phyloP scores from a whole-genome alignment of 202 grass and related monocot genomes.

The Carex sylvatica region DNA sequence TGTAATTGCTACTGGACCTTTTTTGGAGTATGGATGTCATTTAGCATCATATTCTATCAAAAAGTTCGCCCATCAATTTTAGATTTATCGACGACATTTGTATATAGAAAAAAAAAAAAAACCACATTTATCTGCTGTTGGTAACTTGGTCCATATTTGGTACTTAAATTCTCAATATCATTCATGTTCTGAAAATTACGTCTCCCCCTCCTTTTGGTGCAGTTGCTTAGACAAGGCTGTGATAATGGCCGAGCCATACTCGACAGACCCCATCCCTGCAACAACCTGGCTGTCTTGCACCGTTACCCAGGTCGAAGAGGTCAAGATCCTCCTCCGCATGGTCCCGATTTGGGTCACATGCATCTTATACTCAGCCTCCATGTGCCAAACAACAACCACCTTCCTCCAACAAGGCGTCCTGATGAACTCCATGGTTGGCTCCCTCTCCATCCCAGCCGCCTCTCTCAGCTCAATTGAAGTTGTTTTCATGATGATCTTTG shows the following conservation, averaged over 20 bases:
- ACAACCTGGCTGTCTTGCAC: conserved; percentile 46
- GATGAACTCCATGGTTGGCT: conserved; percentile 64
- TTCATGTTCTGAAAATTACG: not conserved
- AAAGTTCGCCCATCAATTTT: not conserved
- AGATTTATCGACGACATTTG: not conserved
- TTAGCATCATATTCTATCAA: not conserved
- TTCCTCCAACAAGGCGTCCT: conserved; percentile 79
- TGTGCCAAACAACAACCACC: conserved; percentile 71
- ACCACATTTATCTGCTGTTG: too few species aligned
- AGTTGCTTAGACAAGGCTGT: conserved; percentile 92
- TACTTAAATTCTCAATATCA: too few species aligned
- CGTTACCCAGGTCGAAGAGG: conserved; percentile 73
- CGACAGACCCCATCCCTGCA: conserved; percentile 6
- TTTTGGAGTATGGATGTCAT: not conserved
- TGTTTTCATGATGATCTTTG: conserved; percentile 79
- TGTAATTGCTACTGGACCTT: not conserved
- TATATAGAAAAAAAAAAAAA: too few species aligned
- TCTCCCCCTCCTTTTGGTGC: not conserved
- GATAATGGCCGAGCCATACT: conserved; percentile 49
- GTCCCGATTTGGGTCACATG: conserved; percentile 78
- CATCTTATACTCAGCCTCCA: conserved; percentile 56
- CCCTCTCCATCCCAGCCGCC: conserved; percentile 72
- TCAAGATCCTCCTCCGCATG: conserved; percentile 79
- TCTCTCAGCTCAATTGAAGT: conserved; percentile 73
- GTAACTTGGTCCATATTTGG: too few species aligned